Base-by-base conservation (phyloP, 2,329 filamentous ascomycete species). In the Hypoxylon sp. region DNA sequence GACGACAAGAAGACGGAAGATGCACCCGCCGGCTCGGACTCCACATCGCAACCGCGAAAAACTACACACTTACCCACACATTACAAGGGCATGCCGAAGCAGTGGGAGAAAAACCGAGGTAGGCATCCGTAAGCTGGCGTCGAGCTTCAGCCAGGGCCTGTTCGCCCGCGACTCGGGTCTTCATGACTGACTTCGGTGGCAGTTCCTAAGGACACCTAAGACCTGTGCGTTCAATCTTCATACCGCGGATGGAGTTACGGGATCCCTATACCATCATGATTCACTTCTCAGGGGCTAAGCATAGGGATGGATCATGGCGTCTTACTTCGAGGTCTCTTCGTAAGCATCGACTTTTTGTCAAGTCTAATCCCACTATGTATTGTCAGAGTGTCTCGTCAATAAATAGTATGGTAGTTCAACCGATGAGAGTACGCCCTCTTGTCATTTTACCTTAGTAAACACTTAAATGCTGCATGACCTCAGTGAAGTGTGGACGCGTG, bases 31-130 rank as follows among this genome's bases (percentile, higher is more conserved):
- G 55, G 57, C 26, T 39, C 59, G 24, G 57, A 17, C 41, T 59
- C 65, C 56, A 58, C 62, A 15, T 53, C 50, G 8, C 62, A 62
- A 41, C 41, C 28, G 6, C 57, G 34, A 41, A 65, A 28, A 57
- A 62, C 63, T 1, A 70, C 59, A 43, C 64, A 68, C 28, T 62
- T 72, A 19, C 70, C 58, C 32, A 71, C 70, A 4, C 71, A 73
- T 49, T 73, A 52, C 57, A 67, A 54, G 19, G 71, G 71, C 47
- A 72, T 73, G 71, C 71, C 71, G 47, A 69, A 58, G 4, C 67
- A 73, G 43, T 73, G 71, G 71, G 71, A 72, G 62, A 73, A 73
- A 68, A 73, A 73, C 59, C 60, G 22, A 43, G 56, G 70, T 71
- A 46, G 58, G 66, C 53, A 24, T 6, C 44, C 32, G 20, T 39